Base-by-base conservation (phyloP, 2,329 filamentous ascomycete species). In the Paradendryphiella salina region DNA sequence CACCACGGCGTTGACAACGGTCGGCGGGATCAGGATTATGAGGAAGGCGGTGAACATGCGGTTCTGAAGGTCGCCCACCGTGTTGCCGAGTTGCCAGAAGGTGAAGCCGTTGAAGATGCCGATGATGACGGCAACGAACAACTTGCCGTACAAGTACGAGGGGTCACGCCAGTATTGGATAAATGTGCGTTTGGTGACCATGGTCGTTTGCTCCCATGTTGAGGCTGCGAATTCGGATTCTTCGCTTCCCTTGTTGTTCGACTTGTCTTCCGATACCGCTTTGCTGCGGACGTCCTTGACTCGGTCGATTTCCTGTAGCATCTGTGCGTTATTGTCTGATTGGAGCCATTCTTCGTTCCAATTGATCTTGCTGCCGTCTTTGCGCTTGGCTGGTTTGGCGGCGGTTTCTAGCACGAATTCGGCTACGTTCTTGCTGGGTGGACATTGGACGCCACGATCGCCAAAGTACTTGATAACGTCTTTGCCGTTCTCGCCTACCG, bases 71-170 rank as follows among this genome's bases (percentile, higher is more conserved):
- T 88, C 86, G 11, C 81, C 79, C 39, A 88, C 77, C 0, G 78
- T 80, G 69, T 85, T 78, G 2, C 85, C 85, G 3, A 90, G 80
- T 60, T 85, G 77, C 77, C 81, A 90, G 75, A 90, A 91, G 3
- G 87, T 90, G 73, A 90, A 90, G 17, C 86, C 87, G 73, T 89
- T 90, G 79, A 91, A 89, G 69, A 90, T 84, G 13, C 86, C 88
- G 36, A 88, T 79, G 54, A 90, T 80, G 50, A 89, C 82, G 3
- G 84, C 80, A 28, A 85, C 81, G 71, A 90, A 91, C 20, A 93
- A 75, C 67, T 90, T 90, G 52, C 86, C 85, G 70, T 90, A 91
- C 47, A 90, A 77, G 70, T 92, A 93, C 1, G 83, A 85, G 0
- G 88, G 85, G 55, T 89, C 85, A 11, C 89, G 81, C 87, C 87